Evolutionary conservation across 805 yeast genomes (phyloP), one percentile per base, ranked within the genome.

Genomic region (Ogataea henricii): DNA sequence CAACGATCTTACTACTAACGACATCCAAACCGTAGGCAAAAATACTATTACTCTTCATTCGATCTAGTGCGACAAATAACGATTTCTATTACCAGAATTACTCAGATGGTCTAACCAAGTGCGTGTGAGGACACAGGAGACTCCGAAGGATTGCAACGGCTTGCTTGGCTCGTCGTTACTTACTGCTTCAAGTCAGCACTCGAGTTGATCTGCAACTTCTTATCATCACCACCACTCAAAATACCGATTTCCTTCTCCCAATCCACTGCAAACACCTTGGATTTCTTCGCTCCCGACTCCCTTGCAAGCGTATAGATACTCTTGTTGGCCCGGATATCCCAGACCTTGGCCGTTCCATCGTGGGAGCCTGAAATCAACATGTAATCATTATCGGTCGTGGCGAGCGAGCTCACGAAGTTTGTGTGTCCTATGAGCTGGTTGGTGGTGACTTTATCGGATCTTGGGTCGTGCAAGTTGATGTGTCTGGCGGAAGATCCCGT

Each of bases 401-500:
- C 80, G 55, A 94, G 72, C 1, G 85, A 78, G 9, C 85, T 92
- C 32, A 94, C 98, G 64, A 94, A 91, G 68, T 91, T 92, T 37
- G 85, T 80, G 66, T 94, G 99, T 5, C 99, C 99, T 41, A 81
- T 73, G 45, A 94, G 76, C 67, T 90, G 95, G 40, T 77, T 72
- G 46, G 79, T 83, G 48, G 83, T 85, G 13, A 82, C 76, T 33
- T 85, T 77, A 6, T 82, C 77, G 2, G 85, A 75, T 64, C 99
- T 80, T 38, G 98, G 97, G 66, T 94, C 99, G 62, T 89, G 96
- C 52, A 94, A 74, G 46, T 90, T 85, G 54, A 94, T 91, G 68
- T 94, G 98, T 68, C 99, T 85, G n/a, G 97, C 97, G 10, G 96
- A 85, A 1, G 97, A 89, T n/a, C 99, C 99, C 48, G 92, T 81